phyloP scores from a whole-genome alignment of 1,284 basidiomycete genomes.

The Erythrobasidium hasegawianum region DNA sequence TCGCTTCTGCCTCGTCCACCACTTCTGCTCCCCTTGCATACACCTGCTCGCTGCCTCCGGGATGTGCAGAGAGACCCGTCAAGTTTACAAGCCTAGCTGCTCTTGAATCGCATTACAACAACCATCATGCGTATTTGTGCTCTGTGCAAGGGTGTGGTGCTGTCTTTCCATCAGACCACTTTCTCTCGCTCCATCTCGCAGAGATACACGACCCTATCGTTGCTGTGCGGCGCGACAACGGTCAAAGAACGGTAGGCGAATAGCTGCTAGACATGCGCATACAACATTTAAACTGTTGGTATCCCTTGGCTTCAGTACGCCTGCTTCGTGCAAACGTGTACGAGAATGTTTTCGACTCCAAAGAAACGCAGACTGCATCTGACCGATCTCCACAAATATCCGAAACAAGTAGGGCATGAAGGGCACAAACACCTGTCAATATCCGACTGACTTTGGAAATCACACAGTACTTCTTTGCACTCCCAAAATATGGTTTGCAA shows the following conservation, averaged over 20 bases:
- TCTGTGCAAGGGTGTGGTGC: slow-evolving; percentile 57
- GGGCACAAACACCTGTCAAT: not conserved
- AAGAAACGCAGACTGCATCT: slow-evolving; percentile 75
- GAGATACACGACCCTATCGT: slow-evolving; percentile 83
- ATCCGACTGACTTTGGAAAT: not conserved
- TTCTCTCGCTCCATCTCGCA: slow-evolving; percentile 76
- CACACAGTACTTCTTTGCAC: slow-evolving; percentile 32
- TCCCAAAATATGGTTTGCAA: slow-evolving; percentile 33
- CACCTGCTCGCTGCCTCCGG: slow-evolving; percentile 24
- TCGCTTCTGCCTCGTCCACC: too few species aligned
- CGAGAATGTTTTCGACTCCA: slow-evolving; percentile 64
- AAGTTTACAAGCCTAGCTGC: slow-evolving; percentile 61
- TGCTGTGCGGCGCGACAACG: slow-evolving; percentile 66
- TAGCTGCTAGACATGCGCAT: too few species aligned
- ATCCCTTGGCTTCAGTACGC: slow-evolving; percentile 79
- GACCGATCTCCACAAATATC: slow-evolving; percentile 73
- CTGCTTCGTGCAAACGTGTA: slow-evolving; percentile 68
- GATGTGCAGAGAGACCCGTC: slow-evolving; percentile 52
- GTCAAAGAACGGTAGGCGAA: slow-evolving; percentile 77
- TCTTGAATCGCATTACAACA: slow-evolving; percentile 73
- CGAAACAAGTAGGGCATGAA: slow-evolving; percentile 56
- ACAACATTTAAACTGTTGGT: too few species aligned
- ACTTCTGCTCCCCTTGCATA: not conserved
- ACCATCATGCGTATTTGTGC: slow-evolving; percentile 77
- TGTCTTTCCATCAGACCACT: slow-evolving; percentile 76